phyloP scores from a whole-genome alignment of 352 stramenopile species.

The Phytophthora hybrid region DNA sequence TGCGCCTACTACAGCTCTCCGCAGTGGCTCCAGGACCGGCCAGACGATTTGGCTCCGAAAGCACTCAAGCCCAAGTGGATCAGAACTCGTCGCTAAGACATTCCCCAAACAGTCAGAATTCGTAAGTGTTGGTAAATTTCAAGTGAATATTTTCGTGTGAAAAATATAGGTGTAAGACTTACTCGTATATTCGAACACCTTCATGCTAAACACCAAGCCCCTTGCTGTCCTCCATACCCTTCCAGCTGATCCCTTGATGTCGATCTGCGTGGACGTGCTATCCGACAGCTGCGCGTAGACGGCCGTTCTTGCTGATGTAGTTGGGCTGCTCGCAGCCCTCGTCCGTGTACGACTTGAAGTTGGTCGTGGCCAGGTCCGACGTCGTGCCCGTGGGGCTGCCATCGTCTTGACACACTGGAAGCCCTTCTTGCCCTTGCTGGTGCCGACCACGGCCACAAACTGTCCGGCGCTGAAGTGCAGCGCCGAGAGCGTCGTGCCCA shows the following conservation, averaged over 20 bases:
- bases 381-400: slow-evolving; percentile 53
- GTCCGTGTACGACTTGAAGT: slow-evolving; percentile 75
- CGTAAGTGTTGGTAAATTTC: too few species aligned
- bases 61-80: too few species aligned
- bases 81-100: too few species aligned
- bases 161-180: too few species aligned
- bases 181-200: too few species aligned
- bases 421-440: slow-evolving; percentile 87
- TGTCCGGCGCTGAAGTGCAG: slow-evolving; percentile 98
- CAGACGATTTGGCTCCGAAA: too few species aligned
- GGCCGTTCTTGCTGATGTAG: slow-evolving; percentile 81
- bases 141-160: too few species aligned
- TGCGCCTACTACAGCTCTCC: too few species aligned
- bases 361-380: slow-evolving; percentile 65
- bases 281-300: slow-evolving; percentile 64
- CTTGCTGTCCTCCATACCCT: slow-evolving; percentile 79
- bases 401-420: slow-evolving; percentile 97
- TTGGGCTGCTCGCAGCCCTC: slow-evolving; percentile 80
- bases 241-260: slow-evolving; percentile 91
- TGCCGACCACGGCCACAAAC: slow-evolving; percentile 97
- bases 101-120: too few species aligned
- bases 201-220: slow-evolving; percentile 35
- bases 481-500: too few species aligned
- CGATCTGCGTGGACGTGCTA: slow-evolving; percentile 66
- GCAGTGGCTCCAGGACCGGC: too few species aligned